Conservation (phyloP, 2,329 filamentous ascomycete genomes). For the Penicillium palitans region DNA sequence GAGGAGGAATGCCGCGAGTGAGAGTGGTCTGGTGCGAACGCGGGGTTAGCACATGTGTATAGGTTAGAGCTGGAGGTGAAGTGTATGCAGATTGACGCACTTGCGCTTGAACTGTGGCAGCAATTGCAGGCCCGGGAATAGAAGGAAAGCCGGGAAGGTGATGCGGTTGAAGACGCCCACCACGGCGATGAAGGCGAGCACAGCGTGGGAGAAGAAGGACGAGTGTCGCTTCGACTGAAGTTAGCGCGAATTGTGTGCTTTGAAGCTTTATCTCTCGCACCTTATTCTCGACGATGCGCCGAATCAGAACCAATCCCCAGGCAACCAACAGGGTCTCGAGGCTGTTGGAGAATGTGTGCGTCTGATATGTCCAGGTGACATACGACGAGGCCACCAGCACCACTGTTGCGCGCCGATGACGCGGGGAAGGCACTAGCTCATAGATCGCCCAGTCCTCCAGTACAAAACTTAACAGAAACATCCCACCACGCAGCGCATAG, state of each 20-base stretch:
- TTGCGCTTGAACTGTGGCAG: conserved; percentile 82
- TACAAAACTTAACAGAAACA: conserved; percentile 95
- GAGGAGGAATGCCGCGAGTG: conserved; percentile 62
- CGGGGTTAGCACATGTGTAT: conserved; percentile 15
- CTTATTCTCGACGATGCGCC: conserved; percentile 77
- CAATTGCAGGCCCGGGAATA: conserved; percentile 79
- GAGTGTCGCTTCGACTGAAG: conserved; percentile 62
- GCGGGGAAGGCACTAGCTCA: conserved; percentile 78
- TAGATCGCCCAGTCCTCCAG: conserved; percentile 97
- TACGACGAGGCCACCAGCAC: conserved; percentile 92
- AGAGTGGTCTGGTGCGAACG: conserved; percentile 49
- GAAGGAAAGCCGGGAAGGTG: conserved; percentile 89
- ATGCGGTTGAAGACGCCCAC: conserved; percentile 95
- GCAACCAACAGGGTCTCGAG: conserved; percentile 89
- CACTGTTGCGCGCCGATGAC: conserved; percentile 70
- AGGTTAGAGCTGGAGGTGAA: background rate
- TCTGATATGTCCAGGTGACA: conserved; percentile 98
- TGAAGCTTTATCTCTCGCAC: conserved; percentile 46
- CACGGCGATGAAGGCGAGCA: conserved; percentile 78
- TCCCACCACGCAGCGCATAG: conserved; percentile 81
- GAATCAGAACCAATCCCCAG: conserved; percentile 90
- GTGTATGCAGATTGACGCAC: conserved; percentile 50
- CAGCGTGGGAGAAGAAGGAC: conserved; percentile 70
- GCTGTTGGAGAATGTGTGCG: conserved; percentile 97
- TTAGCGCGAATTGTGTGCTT: background rate